Base-by-base conservation (phyloP, 2,329 filamentous ascomycete genomes). In the Ilyonectria mors-panacis region DNA sequence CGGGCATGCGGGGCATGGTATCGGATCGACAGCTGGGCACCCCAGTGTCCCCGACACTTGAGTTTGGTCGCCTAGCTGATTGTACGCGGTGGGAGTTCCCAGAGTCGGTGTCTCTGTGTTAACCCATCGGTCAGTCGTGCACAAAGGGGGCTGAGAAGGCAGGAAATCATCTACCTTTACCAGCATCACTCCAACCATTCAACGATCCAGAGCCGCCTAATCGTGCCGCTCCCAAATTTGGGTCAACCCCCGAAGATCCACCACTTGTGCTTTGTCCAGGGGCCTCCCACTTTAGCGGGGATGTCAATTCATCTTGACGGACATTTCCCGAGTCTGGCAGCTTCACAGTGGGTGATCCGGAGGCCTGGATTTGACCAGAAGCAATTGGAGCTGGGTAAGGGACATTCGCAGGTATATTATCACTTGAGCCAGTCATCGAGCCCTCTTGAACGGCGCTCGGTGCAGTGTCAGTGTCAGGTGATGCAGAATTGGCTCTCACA, bases 1-100 rank as follows among this genome's bases (percentile, higher is more conserved):
- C 15, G 72, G 72, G 12, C 48, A 51, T 6, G 23, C 69, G 76
- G 68, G 65, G 51, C 70, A 73, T 10, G 59, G 48, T 28, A 62
- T 19, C 15, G 45, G 37, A 42, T 63, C 55, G 17, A 63, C n/a
- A 21, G 8, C 44, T 21, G 37, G 62, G 45, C 19, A 42, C 6
- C 50, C 50, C 12, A 21, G 50, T n/a, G n/a, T 7, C 28, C 35
- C 17, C 12, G 50, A 21, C 28, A 21, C 4, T 23, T 53, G 28
- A 23, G 21, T 21, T 53, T 7, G 50, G n/a, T 19, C 30, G 21
- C 12, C 50, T 6, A 33, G 28, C n/a, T 21, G 48, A 21, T 19
- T 15, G 19, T 5, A n/a, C 28, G 28, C 12, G n/a, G 48, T 51
- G n/a, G 48, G 26, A 33, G 48, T 51, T 21, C 28, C 48, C 19